A percentile compares a stretch with the other conserved stretches of the same genome.
Evolutionary conservation across 2,329 filamentous ascomycete genomes (phyloP).

Genomic region (Metarhizium sp.): DNA sequence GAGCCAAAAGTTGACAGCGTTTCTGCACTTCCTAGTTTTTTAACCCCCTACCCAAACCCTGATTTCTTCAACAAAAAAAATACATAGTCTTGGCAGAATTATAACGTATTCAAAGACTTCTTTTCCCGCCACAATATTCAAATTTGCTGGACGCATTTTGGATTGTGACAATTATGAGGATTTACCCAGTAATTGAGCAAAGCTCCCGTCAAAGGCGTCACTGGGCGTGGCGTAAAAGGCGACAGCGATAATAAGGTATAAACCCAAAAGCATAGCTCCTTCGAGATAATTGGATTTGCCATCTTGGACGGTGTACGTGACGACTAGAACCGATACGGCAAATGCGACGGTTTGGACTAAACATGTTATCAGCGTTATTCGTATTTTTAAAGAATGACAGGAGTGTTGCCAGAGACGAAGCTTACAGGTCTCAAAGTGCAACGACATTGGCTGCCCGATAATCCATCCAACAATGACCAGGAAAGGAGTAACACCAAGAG

Average conservation of each 20-base stretch:
- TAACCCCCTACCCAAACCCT: not conserved
- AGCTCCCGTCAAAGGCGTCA: constrained; percentile 30
- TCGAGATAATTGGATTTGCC: constrained; percentile 80
- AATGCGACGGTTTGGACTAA: constrained; percentile 67
- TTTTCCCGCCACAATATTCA: not conserved
- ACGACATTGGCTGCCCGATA: constrained; percentile 61
- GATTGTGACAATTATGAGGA: not conserved
- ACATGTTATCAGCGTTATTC: not conserved
- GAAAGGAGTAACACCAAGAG: constrained; percentile 70
- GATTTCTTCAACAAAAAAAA: not conserved
- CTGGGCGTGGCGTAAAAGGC: constrained; percentile 48
- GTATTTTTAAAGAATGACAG: not conserved
- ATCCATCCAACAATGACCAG: constrained; percentile 76
- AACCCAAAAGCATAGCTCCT: constrained; percentile 54
- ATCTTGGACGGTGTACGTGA: constrained; percentile 69
- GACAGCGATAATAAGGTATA: constrained; percentile 52
- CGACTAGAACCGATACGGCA: constrained; percentile 64
- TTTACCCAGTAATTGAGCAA: not conserved
- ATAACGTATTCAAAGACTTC: too few species aligned
- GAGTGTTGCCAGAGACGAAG: not conserved
- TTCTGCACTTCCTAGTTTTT: not conserved
- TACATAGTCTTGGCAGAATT: too few species aligned
- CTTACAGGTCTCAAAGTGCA: constrained; percentile 62
- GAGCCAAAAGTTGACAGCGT: not conserved
- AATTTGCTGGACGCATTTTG: not conserved